Conservation (phyloP, 768 basidiomycete genomes). For the Lentinula sp. region DNA sequence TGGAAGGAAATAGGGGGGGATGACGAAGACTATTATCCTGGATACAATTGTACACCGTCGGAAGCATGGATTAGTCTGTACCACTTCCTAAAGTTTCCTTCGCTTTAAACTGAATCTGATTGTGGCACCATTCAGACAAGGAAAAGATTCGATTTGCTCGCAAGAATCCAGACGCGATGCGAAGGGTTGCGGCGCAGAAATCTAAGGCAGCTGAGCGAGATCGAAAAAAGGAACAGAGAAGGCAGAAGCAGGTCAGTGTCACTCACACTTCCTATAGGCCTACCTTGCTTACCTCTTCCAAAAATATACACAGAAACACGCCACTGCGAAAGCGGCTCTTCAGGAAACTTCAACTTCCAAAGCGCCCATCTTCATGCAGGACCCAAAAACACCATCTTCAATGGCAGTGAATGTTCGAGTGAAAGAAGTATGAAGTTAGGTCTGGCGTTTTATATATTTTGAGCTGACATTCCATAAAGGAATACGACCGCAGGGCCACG, state of each 20-base stretch:
- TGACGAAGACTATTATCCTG: slow-evolving; percentile 45
- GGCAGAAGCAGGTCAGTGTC: slow-evolving; percentile 13
- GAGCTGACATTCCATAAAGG: neutral
- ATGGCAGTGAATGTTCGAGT: neutral
- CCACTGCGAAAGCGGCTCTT: neutral
- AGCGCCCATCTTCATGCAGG: neutral
- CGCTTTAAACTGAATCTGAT: neutral
- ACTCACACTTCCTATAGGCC: neutral
- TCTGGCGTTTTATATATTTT: neutral
- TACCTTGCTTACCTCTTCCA: neutral
- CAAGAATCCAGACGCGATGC: slow-evolving; percentile 20
- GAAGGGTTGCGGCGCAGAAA: slow-evolving; percentile 4
- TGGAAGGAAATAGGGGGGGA: slow-evolving; percentile 60
- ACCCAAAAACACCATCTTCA: neutral
- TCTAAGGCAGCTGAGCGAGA: neutral
- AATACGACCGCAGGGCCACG: neutral
- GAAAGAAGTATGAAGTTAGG: neutral
- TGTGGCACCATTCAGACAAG: slow-evolving; percentile 17
- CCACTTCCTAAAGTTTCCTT: neutral
- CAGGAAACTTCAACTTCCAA: neutral
- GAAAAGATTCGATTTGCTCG: slow-evolving; percentile 31
- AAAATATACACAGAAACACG: too few species aligned
- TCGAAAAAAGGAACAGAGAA: slow-evolving; percentile 1
- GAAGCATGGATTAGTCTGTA: slow-evolving; percentile 54
- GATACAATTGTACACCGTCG: slow-evolving; percentile 34